Evolutionary conservation across 371 early-diverging fungal genomes (phyloP).

Genomic region (Nosema bombycis): DNA sequence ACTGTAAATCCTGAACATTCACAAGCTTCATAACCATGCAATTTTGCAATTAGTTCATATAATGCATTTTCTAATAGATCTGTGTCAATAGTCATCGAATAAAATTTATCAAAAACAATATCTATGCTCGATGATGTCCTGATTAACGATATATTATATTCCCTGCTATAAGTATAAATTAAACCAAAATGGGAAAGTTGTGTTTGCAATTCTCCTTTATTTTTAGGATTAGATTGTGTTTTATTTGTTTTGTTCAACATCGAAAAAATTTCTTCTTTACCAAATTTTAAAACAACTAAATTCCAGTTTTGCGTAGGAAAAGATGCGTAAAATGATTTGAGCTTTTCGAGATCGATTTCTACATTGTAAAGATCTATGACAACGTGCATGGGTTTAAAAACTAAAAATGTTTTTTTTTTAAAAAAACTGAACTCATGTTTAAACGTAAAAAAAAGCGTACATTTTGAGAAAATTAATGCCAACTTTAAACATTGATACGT

Average conservation of each 20-base stretch:
- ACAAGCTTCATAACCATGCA: constrained; percentile 9
- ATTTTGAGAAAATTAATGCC: no score
- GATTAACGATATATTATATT: not conserved
- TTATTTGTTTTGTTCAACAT: not conserved
- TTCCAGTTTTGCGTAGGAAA: not conserved
- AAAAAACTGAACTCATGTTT: no score
- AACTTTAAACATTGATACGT: no score
- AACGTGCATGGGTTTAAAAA: not conserved
- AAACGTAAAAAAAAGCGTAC: no score
- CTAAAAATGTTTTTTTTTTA: not conserved
- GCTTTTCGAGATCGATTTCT: not conserved
- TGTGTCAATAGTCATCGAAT: not conserved
- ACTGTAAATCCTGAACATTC: constrained; percentile 15
- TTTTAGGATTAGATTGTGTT: no score
- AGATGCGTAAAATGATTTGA: not conserved
- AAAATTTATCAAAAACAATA: not conserved
- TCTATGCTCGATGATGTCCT: not conserved
- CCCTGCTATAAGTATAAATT: not conserved
- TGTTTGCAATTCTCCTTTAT: not conserved
- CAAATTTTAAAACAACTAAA: not conserved
- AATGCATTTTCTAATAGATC: not conserved
- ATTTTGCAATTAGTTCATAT: not conserved
- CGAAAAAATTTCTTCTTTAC: not conserved
- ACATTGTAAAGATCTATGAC: not conserved
- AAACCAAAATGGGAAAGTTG: not conserved